Base-by-base conservation (phyloP, 2,329 filamentous ascomycete genomes). In the Ceratocystis variospora region DNA sequence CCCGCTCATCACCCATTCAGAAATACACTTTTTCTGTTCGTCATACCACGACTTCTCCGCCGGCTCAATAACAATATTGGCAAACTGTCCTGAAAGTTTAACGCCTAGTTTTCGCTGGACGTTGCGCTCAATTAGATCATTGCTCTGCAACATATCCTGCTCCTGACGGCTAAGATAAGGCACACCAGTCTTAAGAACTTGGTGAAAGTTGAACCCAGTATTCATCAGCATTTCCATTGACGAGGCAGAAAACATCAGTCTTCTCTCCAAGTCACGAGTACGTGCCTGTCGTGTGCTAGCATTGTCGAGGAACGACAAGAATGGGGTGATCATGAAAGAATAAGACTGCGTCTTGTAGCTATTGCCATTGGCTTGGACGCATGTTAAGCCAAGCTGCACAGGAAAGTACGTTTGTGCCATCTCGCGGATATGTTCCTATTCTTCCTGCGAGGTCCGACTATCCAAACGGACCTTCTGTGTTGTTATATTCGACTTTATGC, bases 321-420 rank as follows among this genome's bases (percentile, higher is more conserved):
- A 72, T 0, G 74, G 75, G 15, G 72, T 73, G 12, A 77, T 67
- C 15, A 70, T 67, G 45, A 74, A 73, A 61, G 72, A 75, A 69
- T 73, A 76, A 0, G 74, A 70, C 50, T 70, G 69, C 0, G 70
- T 71, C 7, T 57, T 57, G 22, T 74, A 73, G 1, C 64, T 69
- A 69, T 1, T 63, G 15, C 5, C 66, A 61, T 2, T 37, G 63
- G 31, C 37, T 5, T 44, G 28, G 1, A 75, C 53, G 44, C 73
- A 77, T 0, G 75, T 77, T 25, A 77, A 63, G 5, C 76, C 76
- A 6, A 77, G 57, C 63, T 77, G 73, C 1, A 78, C 63, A 8
- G 76, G 70, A 28, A 73, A 71, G 63, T 73, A 76, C 1, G 66
- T 71, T 10, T 71, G 68, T 0, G 75, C 73, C 0, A 71, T 73